Percentiles rank a stretch among this genome's conserved stretches.
Evolutionary conservation across 1,139 yeast species (phyloP).

Genomic region (Petasospora fabianii): DNA sequence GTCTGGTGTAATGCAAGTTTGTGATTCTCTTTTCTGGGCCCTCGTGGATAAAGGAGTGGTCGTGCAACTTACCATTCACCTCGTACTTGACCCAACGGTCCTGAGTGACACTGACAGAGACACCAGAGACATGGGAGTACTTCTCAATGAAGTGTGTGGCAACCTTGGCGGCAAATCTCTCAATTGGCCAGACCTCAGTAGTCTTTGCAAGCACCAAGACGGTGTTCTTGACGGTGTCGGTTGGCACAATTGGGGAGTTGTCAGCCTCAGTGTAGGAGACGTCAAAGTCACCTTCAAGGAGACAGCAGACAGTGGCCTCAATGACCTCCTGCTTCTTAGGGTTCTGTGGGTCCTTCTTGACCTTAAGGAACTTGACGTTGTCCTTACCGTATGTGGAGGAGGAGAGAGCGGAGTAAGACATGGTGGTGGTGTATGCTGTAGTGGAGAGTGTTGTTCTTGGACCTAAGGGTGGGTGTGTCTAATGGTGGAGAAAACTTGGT

Average conservation of each 20-base stretch:
- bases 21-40: constrained; percentile 77
- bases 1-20: constrained; percentile 47
- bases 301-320: constrained; percentile 76
- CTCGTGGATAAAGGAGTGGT: constrained; percentile 79
- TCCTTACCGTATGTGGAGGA: constrained; percentile 81
- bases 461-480: background rate
- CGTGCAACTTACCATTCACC: constrained; percentile 71
- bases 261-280: constrained; percentile 82
- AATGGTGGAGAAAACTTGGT: background rate
- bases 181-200: constrained; percentile 83
- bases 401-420: constrained; percentile 31
- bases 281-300: constrained; percentile 76
- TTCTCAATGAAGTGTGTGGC: constrained; percentile 76
- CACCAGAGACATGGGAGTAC: constrained; percentile 71
- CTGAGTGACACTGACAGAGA: constrained; percentile 65
- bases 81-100: constrained; percentile 73
- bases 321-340: constrained; percentile 73
- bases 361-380: constrained; percentile 87
- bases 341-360: constrained; percentile 67
- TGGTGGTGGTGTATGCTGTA: constrained; percentile 5
- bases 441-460: background rate
- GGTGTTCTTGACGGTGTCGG: constrained; percentile 92
- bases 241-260: constrained; percentile 84
- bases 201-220: constrained; percentile 77
- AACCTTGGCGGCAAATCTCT: constrained; percentile 80